These are phyloP conservation scores for Nothomitra cinnamomea DNA, from an alignment of 2,329 filamentous ascomycete genomes.

Conservation along the genomic window DNA sequence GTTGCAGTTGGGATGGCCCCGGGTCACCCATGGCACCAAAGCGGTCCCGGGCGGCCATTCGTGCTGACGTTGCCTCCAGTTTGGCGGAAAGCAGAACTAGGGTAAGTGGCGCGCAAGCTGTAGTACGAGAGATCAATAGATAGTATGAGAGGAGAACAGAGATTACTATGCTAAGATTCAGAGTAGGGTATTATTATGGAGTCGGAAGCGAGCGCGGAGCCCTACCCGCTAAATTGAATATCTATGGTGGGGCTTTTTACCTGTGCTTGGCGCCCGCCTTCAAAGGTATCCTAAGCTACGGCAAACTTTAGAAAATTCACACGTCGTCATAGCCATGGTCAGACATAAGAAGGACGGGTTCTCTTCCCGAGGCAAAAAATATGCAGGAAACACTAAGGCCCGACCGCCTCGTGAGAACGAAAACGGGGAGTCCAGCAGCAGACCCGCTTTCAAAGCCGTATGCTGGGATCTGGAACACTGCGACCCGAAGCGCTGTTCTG, in stretches of 20 bases:
- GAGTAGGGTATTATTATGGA: not conserved
- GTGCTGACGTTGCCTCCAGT: conserved; percentile 91
- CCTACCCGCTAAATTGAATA: not conserved
- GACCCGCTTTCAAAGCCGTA: conserved; percentile 65
- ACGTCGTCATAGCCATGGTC: conserved; percentile 45
- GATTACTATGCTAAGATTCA: not conserved
- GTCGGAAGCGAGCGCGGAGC: not conserved
- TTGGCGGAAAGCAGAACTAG: conserved; percentile 16
- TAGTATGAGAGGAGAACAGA: not conserved
- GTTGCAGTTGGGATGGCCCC: conserved; percentile 71
- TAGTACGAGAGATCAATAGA: too few relatives aligned
- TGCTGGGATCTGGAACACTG: conserved; percentile 98
- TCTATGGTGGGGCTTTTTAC: not conserved
- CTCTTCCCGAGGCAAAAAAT: conserved; percentile 52
- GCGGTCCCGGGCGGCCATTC: conserved; percentile 87
- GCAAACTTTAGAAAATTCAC: not conserved
- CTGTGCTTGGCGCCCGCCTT: not conserved
- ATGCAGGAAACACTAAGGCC: conserved; percentile 37
- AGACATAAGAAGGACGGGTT: conserved; percentile 88
- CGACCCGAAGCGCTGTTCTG: conserved; percentile 90
- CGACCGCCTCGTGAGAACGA: conserved; percentile 31
- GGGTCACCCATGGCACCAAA: conserved; percentile 70
- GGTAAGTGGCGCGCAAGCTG: not conserved
- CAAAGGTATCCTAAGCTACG: not conserved
- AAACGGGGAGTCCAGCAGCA: conserved; percentile 25